phyloP scores from a whole-genome alignment of 129 eudicot species.

The Heracleum sosnowskyi region DNA sequence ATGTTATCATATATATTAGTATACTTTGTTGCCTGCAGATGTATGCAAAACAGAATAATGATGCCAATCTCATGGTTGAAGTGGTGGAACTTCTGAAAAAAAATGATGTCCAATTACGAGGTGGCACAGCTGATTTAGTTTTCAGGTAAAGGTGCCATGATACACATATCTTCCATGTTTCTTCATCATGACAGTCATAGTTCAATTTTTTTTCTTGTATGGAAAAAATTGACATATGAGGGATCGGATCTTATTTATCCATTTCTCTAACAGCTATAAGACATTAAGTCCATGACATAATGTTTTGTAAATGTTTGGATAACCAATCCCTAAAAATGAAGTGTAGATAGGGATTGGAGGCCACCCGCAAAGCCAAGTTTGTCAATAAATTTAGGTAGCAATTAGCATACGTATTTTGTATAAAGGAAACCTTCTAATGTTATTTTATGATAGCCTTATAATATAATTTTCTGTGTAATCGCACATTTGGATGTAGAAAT shows the following conservation, averaged over 20 bases:
- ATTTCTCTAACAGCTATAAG: not conserved
- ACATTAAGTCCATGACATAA: not conserved
- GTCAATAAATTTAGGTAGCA: not conserved
- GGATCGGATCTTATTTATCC: not conserved
- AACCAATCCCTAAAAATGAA: not conserved
- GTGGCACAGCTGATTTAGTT: conserved; percentile 85
- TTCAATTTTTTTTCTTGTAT: not conserved
- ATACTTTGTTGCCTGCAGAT: conserved; percentile 34
- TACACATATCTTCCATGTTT: not conserved
- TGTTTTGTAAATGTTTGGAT: not conserved
- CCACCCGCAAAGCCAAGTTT: not conserved
- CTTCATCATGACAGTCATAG: not conserved
- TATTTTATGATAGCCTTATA: too few species aligned
- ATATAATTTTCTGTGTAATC: too few species aligned
- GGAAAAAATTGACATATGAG: not conserved
- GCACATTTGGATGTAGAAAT: not conserved
- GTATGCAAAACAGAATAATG: conserved; percentile 63
- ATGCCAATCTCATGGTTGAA: conserved; percentile 62
- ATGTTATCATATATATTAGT: not conserved
- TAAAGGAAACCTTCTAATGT: not conserved
- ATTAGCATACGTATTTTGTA: not conserved
- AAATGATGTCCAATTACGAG: conserved; percentile 73
- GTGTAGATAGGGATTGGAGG: not conserved
- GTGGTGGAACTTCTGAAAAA: conserved; percentile 63
- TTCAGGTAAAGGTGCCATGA: conserved; percentile 44